Evolutionary conservation across 768 basidiomycete species (phyloP).

Genomic region (Crucibulum laeve): DNA sequence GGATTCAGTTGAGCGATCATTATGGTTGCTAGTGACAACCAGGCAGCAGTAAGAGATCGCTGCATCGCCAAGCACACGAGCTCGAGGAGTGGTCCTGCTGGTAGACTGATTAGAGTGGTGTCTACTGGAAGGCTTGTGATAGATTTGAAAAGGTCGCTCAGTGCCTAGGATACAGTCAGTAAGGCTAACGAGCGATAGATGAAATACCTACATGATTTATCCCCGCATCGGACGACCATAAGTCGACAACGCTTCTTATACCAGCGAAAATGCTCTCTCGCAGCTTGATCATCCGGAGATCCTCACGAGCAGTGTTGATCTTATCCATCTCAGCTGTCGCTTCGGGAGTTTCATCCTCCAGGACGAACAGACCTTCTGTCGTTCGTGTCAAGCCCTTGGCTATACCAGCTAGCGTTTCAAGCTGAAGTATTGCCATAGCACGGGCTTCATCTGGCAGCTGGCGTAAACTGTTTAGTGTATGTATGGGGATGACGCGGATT

Average conservation of each 20-base stretch:
- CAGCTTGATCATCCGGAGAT: conserved; percentile 57
- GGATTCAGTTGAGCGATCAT: conserved; percentile 82
- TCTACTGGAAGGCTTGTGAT: conserved; percentile 80
- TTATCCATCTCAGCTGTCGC: conserved; percentile 45
- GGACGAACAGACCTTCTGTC: conserved; percentile 61
- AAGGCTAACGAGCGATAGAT: conserved; percentile 1
- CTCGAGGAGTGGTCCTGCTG: conserved; percentile 77
- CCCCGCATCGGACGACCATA: conserved; percentile 79
- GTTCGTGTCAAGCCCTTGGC: conserved; percentile 83
- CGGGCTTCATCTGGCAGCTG: conserved; percentile 77
- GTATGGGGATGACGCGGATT: not conserved
- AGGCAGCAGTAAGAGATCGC: conserved; percentile 71
- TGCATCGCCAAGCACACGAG: conserved; percentile 71
- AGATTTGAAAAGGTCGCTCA: conserved; percentile 82
- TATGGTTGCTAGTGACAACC: conserved; percentile 81
- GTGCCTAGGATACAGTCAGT: conserved; percentile 47
- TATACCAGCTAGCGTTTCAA: conserved; percentile 80
- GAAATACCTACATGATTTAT: conserved; percentile 63
- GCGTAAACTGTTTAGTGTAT: not conserved
- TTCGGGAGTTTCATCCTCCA: conserved; percentile 51
- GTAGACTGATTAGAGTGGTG: conserved; percentile 73
- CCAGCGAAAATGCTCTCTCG: conserved; percentile 63
- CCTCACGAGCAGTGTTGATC: conserved; percentile 58
- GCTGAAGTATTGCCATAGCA: conserved; percentile 57
- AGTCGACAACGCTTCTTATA: conserved; percentile 55